A percentile compares a stretch with the other conserved stretches of the same genome.
phyloP scores from a whole-genome alignment of 2,329 filamentous ascomycete genomes.

The Coniochaeta sp. region DNA sequence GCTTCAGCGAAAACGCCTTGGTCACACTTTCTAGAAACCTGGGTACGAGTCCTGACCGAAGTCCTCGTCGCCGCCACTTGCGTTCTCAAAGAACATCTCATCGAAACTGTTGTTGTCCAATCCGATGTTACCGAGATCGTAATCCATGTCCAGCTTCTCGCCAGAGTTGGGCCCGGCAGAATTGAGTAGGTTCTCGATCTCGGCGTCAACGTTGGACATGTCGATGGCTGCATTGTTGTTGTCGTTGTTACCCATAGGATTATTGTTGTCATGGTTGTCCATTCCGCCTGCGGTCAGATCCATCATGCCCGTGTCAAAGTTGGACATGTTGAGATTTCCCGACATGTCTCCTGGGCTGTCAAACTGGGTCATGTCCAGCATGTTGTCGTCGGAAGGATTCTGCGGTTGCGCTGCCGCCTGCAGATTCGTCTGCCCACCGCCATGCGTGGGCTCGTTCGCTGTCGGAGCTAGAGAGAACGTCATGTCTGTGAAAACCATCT shows the following conservation, averaged over 20 bases:
- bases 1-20: not conserved
- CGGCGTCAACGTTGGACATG: constrained; percentile 15
- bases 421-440: constrained; percentile 12
- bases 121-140: constrained; percentile 26
- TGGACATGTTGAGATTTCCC: constrained; percentile 21
- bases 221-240: not conserved
- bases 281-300: constrained; percentile 6
- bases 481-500: constrained; percentile 48
- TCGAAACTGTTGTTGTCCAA: constrained; percentile 36
- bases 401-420: constrained; percentile 5
- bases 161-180: constrained; percentile 22
- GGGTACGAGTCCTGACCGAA: constrained; percentile 11
- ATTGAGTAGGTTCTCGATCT: constrained; percentile 40
- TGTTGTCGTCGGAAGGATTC: constrained; percentile 11
- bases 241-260: not conserved
- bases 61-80: constrained; percentile 30
- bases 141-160: constrained; percentile 31
- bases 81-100: constrained; percentile 36
- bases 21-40: not conserved
- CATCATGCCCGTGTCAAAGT: constrained; percentile 10
- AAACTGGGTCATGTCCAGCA: constrained; percentile 6
- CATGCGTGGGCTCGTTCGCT: constrained; percentile 20
- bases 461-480: constrained; percentile 44
- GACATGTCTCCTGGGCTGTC: constrained; percentile 19
- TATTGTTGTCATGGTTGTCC: not conserved